Evolutionary conservation across 2,329 filamentous ascomycete species (phyloP).

Genomic region (Penicillium sp.): DNA sequence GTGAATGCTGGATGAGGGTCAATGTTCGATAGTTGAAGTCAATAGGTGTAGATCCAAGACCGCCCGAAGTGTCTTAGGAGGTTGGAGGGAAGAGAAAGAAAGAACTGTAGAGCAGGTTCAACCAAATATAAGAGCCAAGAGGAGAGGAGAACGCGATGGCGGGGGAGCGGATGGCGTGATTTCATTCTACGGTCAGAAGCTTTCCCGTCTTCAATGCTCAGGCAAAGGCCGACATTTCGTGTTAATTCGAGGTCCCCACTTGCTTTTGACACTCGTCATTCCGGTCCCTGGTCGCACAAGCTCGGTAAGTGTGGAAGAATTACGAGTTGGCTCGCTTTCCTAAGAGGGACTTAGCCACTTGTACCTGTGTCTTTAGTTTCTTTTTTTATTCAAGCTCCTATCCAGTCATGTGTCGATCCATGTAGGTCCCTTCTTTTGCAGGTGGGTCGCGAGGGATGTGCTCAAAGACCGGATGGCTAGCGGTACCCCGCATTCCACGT

Average conservation of each 20-base stretch:
- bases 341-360: neutral
- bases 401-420: neutral
- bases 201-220: neutral
- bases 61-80: neutral
- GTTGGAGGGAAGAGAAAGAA: neutral
- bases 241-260: neutral
- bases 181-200: neutral
- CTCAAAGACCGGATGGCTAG: neutral
- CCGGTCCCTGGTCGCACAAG: neutral
- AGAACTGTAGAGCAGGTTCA: neutral
- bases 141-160: neutral
- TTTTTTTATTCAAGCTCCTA: neutral
- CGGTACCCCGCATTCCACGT: neutral
- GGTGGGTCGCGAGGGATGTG: neutral
- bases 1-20: constrained; percentile 8
- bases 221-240: neutral
- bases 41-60: neutral
- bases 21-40: neutral
- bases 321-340: neutral
- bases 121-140: neutral
- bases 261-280: neutral
- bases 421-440: neutral
- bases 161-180: constrained; percentile 9
- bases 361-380: too few relatives aligned
- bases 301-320: neutral